Conservation (phyloP, 2,329 filamentous ascomycete species). For the Juglanconis sp. region DNA sequence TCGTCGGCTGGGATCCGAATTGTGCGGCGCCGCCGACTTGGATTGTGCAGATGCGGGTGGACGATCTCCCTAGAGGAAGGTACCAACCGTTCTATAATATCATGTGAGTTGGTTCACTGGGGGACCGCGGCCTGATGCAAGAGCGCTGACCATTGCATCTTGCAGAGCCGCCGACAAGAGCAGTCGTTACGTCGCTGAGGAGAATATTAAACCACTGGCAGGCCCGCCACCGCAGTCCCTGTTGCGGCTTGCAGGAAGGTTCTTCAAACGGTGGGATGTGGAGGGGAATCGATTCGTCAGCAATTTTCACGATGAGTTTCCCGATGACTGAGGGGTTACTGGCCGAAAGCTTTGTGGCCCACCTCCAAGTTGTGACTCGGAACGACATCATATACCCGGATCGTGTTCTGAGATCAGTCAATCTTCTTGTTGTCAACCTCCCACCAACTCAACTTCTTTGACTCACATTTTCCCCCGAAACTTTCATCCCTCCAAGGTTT, state of each 20-base stretch:
- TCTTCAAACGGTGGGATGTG: conserved; percentile 63
- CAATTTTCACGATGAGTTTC: conserved; percentile 65
- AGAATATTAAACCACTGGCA: conserved; percentile 54
- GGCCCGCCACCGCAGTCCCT: conserved; percentile 43
- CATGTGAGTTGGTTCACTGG: conserved; percentile 31
- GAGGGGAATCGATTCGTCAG: conserved; percentile 53
- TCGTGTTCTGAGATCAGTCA: background rate
- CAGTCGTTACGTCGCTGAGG: conserved; percentile 64
- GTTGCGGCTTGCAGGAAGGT: conserved; percentile 53
- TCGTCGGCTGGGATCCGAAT: conserved; percentile 57
- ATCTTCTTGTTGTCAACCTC: background rate
- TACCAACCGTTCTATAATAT: conserved; percentile 67
- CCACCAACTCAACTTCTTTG: too few species aligned
- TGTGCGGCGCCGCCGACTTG: conserved; percentile 47
- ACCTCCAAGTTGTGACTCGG: background rate
- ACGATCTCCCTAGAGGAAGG: conserved; percentile 52
- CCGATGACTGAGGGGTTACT: conserved; percentile 49
- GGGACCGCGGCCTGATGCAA: background rate
- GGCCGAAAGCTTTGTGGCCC: background rate
- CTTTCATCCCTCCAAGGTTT: too few species aligned
- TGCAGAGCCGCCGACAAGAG: conserved; percentile 53
- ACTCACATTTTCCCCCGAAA: too few species aligned
- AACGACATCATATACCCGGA: background rate
- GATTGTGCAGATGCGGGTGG: conserved; percentile 61
- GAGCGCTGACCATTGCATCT: background rate